Evolutionary conservation across 768 basidiomycete genomes (phyloP), one percentile per base, ranked within the genome.

Genomic region (Nidularia pulvinata): DNA sequence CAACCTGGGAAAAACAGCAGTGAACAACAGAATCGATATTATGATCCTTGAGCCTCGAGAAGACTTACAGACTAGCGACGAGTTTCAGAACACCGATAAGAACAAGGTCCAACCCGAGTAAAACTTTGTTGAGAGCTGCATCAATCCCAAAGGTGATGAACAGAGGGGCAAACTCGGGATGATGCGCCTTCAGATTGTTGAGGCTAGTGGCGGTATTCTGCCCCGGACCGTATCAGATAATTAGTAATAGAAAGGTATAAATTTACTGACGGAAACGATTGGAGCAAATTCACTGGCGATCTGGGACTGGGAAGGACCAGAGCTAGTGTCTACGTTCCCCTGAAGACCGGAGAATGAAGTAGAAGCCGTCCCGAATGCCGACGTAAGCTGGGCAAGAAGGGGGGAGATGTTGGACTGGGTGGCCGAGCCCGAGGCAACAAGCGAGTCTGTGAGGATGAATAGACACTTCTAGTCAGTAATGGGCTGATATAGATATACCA

Each of bases 101-200:
- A 33, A 57, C 5, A 46, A 57, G 22, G 9, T 54, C 14, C 11
- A 57, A 35, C n/a, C 56, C 56, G 33, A 57, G 45, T 36, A 57
- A 46, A 14, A 54, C n/a, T 46, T 51, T 50, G 47, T 33, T 13
- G 37, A 57, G 49, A 7, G 56, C 56, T 3, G 44, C 35, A 9
- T 57, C 56, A 46, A 57, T 33, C 19, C 51, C 55, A 39, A 49
- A 49, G 16, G 46, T 52, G 51, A 47, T 46, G 35, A 56, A 34
- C 22, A 56, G 52, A 33, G 37, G 32, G 16, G 34, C 33, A 11
- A 56, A 46, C 5, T 53, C 30, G 6, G 56, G 53, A 35, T 48
- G 47, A 37, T 54, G 50, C 13, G 43, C 51, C 50, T 54, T 48
- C n/a, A 57, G 16, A 50, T 57, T 57, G 50, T 54, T 44, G 22